phyloP scores from a whole-genome alignment of 306 rosid genomes.

The Citrullus mucosospermus region DNA sequence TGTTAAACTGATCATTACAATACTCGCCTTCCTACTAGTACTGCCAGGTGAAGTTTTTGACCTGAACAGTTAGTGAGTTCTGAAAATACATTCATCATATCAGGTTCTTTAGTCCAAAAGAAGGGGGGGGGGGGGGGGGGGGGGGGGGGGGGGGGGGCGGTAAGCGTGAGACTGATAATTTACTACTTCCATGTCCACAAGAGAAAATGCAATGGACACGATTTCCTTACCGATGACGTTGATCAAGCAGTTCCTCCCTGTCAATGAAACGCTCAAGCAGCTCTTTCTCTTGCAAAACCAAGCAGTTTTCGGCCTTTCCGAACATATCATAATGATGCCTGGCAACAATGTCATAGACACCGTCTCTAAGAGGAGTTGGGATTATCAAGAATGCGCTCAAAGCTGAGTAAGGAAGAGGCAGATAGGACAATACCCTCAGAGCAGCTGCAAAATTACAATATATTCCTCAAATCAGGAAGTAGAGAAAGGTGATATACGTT shows the following conservation, averaged over 20 bases:
- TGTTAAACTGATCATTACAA: not conserved
- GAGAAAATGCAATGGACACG: not conserved
- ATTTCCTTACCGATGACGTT: slow-evolving; percentile 1
- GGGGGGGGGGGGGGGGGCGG: not conserved
- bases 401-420: slow-evolving; percentile 68
- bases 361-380: slow-evolving; percentile 58
- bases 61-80: not conserved
- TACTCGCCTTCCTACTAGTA: not conserved
- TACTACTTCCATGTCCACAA: not conserved
- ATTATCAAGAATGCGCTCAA: slow-evolving; percentile 34
- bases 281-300: slow-evolving; percentile 53
- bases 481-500: not conserved
- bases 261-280: slow-evolving; percentile 79
- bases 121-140: not conserved
- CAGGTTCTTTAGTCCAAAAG: not conserved
- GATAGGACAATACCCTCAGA: slow-evolving; percentile 50
- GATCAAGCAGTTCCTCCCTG: slow-evolving; percentile 48
- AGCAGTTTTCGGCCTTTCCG: slow-evolving; percentile 47
- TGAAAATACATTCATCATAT: not conserved
- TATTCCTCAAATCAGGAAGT: not conserved
- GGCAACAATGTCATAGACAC: slow-evolving; percentile 47
- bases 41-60: not conserved
- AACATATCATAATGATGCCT: slow-evolving; percentile 44
- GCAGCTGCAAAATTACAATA: slow-evolving; percentile 44
- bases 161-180: not conserved